Conservation (phyloP, 768 basidiomycete species). For the Naganishia antarctica region DNA sequence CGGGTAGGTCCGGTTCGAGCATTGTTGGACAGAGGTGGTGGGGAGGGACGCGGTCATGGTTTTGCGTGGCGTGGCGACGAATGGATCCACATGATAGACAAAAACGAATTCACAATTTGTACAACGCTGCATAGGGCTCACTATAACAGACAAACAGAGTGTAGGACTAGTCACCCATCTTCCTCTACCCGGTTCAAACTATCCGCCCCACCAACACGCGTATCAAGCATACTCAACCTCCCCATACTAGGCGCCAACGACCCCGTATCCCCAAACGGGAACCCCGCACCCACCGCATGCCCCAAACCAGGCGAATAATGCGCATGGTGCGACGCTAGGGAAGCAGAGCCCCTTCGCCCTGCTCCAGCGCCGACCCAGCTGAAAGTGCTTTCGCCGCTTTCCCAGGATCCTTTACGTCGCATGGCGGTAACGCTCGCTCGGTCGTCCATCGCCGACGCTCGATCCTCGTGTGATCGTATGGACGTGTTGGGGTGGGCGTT, state of each 20-base stretch:
- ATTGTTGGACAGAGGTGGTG: constrained; percentile 14
- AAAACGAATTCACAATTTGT: too few relatives aligned
- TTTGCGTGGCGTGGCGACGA: not conserved
- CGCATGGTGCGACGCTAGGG: not conserved
- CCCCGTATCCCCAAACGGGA: not conserved
- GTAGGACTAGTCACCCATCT: too few relatives aligned
- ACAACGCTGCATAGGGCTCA: too few relatives aligned
- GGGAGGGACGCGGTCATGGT: constrained; percentile 14
- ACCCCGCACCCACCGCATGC: too few relatives aligned
- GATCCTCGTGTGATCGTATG: not conserved
- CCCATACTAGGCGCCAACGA: not conserved
- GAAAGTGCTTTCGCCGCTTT: constrained; percentile 65
- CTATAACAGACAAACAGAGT: too few relatives aligned
- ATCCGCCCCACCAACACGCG: not conserved
- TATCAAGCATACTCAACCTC: not conserved
- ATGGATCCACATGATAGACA: too few relatives aligned
- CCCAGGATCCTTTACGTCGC: constrained; percentile 84
- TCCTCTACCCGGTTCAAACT: too few relatives aligned
- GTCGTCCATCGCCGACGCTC: constrained; percentile 54
- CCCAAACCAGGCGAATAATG: not conserved
- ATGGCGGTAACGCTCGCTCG: constrained; percentile 88
- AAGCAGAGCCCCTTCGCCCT: not conserved
- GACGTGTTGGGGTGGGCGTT: not conserved
- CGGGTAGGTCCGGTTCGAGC: not conserved
- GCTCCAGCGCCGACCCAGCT: constrained; percentile 33